phyloP scores from a whole-genome alignment of 176 grass and related monocot species.

The Hyparrhenia diplandra region DNA sequence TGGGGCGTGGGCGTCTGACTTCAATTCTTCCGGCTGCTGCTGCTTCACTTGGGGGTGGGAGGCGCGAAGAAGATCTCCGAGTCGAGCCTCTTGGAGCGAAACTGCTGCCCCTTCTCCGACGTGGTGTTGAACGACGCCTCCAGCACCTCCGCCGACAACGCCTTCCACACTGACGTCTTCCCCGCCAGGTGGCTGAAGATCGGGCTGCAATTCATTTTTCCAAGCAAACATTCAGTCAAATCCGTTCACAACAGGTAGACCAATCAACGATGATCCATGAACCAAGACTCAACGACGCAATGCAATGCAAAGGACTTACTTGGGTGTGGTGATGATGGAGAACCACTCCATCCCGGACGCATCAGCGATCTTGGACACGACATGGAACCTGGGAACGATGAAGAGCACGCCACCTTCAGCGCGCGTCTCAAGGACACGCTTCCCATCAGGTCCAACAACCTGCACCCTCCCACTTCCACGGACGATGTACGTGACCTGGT shows the following conservation, averaged over 20 bases:
- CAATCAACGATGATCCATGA: too few relatives aligned
- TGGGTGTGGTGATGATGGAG: conserved; percentile 90
- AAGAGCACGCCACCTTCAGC: conserved; percentile 59
- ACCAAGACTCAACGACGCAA: background rate
- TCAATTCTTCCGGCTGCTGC: too few relatives aligned
- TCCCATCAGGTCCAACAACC: conserved; percentile 68
- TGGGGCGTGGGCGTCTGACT: background rate
- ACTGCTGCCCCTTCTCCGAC: conserved; percentile 57
- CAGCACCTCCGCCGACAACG: too few relatives aligned
- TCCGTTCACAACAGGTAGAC: too few relatives aligned
- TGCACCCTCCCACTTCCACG: conserved; percentile 74
- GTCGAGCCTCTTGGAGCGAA: conserved; percentile 69
- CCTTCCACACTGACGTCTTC: too few relatives aligned
- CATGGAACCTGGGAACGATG: conserved; percentile 85
- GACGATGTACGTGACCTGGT: conserved; percentile 81
- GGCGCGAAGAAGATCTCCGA: conserved; percentile 92
- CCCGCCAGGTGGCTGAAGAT: conserved; percentile 62
- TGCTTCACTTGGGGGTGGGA: conserved; percentile 10
- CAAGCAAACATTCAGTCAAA: too few relatives aligned
- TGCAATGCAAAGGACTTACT: conserved; percentile 59
- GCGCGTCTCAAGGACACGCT: conserved; percentile 56
- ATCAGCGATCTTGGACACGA: conserved; percentile 89
- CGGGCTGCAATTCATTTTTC: conserved; percentile 47
- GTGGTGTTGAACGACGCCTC: too few relatives aligned
- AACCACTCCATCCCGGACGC: conserved; percentile 82